phyloP scores from a whole-genome alignment of 2,329 filamentous ascomycete genomes.

The Diaporthe caulivora region DNA sequence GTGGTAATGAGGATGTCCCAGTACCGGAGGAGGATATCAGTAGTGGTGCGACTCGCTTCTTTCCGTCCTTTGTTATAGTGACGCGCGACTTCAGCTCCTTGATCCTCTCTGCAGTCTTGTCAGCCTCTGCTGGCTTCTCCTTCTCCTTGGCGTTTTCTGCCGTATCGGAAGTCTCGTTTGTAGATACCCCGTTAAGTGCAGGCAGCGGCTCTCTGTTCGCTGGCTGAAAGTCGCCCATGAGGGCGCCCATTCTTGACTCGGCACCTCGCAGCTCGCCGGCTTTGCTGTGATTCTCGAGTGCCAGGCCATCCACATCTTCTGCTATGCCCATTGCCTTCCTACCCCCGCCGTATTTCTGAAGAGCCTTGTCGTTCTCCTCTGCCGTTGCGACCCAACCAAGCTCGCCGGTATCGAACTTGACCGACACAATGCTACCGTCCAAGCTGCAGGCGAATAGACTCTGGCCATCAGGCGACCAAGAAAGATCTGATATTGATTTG shows the following conservation, averaged over 20 bases:
- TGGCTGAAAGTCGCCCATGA: slow-evolving; percentile 87
- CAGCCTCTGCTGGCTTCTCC: slow-evolving; percentile 55
- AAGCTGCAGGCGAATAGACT: slow-evolving; percentile 88
- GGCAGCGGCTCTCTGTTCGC: slow-evolving; percentile 63
- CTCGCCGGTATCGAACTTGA: slow-evolving; percentile 87
- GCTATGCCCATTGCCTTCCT: slow-evolving; percentile 90
- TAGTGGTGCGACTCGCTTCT: slow-evolving; percentile 93
- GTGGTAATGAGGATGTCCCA: slow-evolving; percentile 88
- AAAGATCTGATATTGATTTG: slow-evolving; percentile 93
- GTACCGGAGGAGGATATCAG: slow-evolving; percentile 91
- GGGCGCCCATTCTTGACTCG: slow-evolving; percentile 95
- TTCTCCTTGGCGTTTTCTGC: slow-evolving; percentile 46
- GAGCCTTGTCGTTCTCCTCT: slow-evolving; percentile 90
- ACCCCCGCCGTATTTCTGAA: slow-evolving; percentile 92
- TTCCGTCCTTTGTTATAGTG: slow-evolving; percentile 95
- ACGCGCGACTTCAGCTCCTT: slow-evolving; percentile 86
- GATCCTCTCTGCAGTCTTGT: slow-evolving; percentile 67
- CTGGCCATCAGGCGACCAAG: slow-evolving; percentile 93
- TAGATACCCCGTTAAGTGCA: slow-evolving; percentile 66
- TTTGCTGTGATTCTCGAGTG: slow-evolving; percentile 92
- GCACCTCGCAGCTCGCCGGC: slow-evolving; percentile 90
- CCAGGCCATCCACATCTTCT: slow-evolving; percentile 89
- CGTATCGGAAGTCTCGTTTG: slow-evolving; percentile 44
- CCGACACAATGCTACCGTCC: slow-evolving; percentile 87
- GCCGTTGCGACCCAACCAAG: slow-evolving; percentile 88